Conservation (phyloP, 129 eudicot genomes). For the Chrysanthemum seticuspe region DNA sequence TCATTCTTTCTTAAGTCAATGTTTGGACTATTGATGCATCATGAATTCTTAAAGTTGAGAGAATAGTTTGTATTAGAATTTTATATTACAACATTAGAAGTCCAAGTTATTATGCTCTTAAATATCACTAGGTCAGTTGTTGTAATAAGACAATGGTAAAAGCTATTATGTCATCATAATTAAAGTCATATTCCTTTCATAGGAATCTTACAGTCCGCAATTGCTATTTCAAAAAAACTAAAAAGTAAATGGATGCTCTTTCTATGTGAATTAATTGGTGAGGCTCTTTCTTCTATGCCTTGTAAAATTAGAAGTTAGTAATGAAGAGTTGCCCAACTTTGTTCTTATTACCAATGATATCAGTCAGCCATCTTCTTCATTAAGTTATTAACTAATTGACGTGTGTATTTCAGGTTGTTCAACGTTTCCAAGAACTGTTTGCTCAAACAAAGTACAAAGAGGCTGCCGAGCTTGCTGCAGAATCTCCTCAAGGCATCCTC, state of each 20-base stretch:
- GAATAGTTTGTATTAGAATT: neutral
- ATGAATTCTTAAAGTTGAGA: neutral
- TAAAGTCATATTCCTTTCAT: neutral
- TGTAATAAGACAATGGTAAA: constrained; percentile 8
- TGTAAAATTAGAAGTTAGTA: neutral
- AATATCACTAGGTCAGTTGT: neutral
- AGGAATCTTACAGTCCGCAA: neutral
- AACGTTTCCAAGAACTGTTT: constrained; percentile 97
- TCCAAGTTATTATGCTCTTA: neutral
- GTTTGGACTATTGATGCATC: constrained; percentile 13
- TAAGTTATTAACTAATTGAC: constrained; percentile 18
- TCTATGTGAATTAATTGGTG: neutral
- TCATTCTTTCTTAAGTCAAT: neutral
- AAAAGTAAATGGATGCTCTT: neutral
- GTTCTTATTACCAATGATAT: neutral
- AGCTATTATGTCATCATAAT: constrained; percentile 7
- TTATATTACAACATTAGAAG: constrained; percentile 9
- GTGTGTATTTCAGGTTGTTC: constrained; percentile 77
- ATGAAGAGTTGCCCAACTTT: neutral
- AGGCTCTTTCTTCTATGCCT: neutral
- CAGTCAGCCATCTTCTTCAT: neutral
- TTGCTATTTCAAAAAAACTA: neutral
- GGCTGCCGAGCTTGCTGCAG: constrained; percentile 99
- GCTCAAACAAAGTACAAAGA: constrained; percentile 99
- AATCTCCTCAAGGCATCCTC: constrained; percentile 98